Evolutionary conservation across 345 rosid species (phyloP).

Genomic region (Boechera stricta): DNA sequence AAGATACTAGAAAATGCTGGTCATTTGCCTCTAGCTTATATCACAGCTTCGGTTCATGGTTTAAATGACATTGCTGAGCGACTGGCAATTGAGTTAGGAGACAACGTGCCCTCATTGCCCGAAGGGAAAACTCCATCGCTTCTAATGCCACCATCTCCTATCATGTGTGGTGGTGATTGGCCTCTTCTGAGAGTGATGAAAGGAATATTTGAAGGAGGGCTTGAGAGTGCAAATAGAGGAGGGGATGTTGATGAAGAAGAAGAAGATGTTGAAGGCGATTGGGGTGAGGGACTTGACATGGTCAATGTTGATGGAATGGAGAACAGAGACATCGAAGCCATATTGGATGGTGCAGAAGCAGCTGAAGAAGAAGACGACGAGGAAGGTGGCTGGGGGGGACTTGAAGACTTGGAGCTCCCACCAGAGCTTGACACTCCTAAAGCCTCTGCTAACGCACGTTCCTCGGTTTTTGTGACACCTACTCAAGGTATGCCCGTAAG

Average conservation of each 20-base stretch:
- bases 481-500: slow-evolving; percentile 86
- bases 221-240: slow-evolving; percentile 59
- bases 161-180: slow-evolving; percentile 86
- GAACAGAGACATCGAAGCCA: slow-evolving; percentile 40
- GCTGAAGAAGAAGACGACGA: slow-evolving; percentile 64
- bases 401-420: slow-evolving; percentile 92
- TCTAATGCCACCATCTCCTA: slow-evolving; percentile 75
- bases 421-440: slow-evolving; percentile 80
- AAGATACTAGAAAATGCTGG: slow-evolving; percentile 85
- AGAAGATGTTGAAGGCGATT: slow-evolving; percentile 66
- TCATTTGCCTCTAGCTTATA: slow-evolving; percentile 83
- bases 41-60: slow-evolving; percentile 80
- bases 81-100: slow-evolving; percentile 73
- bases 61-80: slow-evolving; percentile 72
- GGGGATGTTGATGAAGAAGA: slow-evolving; percentile 71
- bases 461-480: slow-evolving; percentile 78
- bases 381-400: slow-evolving; percentile 86
- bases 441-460: slow-evolving; percentile 42
- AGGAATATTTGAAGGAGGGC: slow-evolving; percentile 88
- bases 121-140: slow-evolving; percentile 70
- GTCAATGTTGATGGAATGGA: slow-evolving; percentile 56
- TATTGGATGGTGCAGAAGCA: slow-evolving; percentile 60
- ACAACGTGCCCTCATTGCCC: slow-evolving; percentile 68
- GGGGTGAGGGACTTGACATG: slow-evolving; percentile 84
- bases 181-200: slow-evolving; percentile 87